phyloP scores from a whole-genome alignment of 2,329 filamentous ascomycete species.

The Cercospora zeae-maydis region DNA sequence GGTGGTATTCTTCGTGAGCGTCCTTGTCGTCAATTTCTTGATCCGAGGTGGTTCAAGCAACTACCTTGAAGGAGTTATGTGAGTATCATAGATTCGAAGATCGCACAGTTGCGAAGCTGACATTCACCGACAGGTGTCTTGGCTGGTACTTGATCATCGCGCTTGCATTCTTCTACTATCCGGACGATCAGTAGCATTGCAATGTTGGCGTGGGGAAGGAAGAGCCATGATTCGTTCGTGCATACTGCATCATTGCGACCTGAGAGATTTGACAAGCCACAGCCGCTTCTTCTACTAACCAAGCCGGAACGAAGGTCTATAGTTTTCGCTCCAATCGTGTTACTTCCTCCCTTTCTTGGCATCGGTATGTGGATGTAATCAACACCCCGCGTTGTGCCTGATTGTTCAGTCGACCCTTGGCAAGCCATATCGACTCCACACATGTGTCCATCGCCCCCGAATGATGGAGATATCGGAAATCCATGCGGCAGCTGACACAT shows the following conservation, averaged over 20 bases:
- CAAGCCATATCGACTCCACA: not conserved
- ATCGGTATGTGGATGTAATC: slow-evolving; percentile 4
- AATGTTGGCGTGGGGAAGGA: not conserved
- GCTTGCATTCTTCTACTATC: slow-evolving; percentile 59
- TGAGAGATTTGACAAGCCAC: not conserved
- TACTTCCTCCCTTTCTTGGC: not conserved
- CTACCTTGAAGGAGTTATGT: slow-evolving; percentile 73
- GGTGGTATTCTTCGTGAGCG: slow-evolving; percentile 75
- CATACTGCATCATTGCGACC: not conserved
- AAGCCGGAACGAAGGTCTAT: not conserved
- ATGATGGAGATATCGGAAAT: not conserved
- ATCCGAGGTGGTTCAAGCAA: slow-evolving; percentile 81
- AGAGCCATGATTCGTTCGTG: not conserved
- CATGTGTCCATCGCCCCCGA: not conserved
- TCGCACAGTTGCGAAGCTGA: not conserved
- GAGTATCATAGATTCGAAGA: not conserved
- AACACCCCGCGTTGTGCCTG: not conserved
- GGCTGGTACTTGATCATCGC: slow-evolving; percentile 58
- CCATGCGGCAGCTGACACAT: not conserved
- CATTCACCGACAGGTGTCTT: slow-evolving; percentile 30
- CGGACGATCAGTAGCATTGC: slow-evolving; percentile 26
- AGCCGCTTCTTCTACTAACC: not conserved
- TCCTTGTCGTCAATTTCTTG: slow-evolving; percentile 83
- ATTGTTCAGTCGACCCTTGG: slow-evolving; percentile 1
- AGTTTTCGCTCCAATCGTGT: slow-evolving; percentile 10